Evolutionary conservation across 192 early-diverging fungal species (phyloP).

Genomic region (Entomortierella parvispora): DNA sequence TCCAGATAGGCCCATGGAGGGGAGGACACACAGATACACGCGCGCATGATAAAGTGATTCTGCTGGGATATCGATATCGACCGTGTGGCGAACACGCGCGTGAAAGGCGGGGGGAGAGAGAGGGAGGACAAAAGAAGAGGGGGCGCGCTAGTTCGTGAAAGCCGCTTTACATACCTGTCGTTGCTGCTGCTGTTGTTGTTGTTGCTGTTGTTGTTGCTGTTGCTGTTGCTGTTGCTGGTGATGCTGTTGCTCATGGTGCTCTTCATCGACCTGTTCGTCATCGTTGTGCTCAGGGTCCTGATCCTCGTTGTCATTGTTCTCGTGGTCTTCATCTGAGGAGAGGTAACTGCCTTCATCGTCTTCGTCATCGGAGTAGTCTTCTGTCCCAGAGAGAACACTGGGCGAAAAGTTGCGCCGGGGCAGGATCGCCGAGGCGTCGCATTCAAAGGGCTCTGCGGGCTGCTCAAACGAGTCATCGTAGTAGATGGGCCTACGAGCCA

Average conservation of each 20-base stretch:
- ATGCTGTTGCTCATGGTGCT: constrained; percentile 3
- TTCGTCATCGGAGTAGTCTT: constrained; percentile 15
- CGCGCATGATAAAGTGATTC: too few relatives aligned
- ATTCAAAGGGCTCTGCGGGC: constrained; percentile 45
- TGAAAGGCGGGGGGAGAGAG: too few relatives aligned
- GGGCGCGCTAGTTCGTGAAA: too few relatives aligned
- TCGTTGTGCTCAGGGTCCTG: constrained; percentile 12
- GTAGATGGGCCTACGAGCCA: not conserved
- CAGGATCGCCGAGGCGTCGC: constrained; percentile 36
- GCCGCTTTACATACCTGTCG: too few relatives aligned
- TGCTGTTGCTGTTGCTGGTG: constrained; percentile 7
- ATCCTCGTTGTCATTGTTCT: constrained; percentile 3
- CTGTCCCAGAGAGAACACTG: constrained; percentile 25
- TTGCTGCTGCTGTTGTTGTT: not conserved
- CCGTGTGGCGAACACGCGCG: too few relatives aligned
- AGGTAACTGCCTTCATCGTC: constrained; percentile 19
- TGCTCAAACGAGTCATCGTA: constrained; percentile 50
- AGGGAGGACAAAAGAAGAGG: too few relatives aligned
- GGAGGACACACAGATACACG: too few relatives aligned
- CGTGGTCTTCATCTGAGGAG: not conserved
- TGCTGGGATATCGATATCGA: too few relatives aligned
- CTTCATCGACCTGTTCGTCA: not conserved
- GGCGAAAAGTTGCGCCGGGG: constrained; percentile 14
- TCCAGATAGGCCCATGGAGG: too few relatives aligned
- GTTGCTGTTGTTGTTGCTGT: not conserved